A percentile compares a stretch with the other conserved stretches of the same genome.
Conservation (phyloP, 164 flowering plant species). For the Liriodendron chinense region DNA sequence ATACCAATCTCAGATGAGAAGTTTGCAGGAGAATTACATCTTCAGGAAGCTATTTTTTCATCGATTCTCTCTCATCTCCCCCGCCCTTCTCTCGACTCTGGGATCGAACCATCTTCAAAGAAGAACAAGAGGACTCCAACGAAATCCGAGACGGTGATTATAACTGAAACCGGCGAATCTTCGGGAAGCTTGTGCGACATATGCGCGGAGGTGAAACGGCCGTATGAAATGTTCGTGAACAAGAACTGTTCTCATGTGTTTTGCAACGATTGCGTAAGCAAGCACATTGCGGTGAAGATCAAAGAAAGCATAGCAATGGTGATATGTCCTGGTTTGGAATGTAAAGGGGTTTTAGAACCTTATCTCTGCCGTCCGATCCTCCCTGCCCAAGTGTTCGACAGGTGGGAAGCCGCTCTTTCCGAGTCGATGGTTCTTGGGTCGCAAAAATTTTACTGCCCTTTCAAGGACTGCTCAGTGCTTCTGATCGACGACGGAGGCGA, state of each 20-base stretch:
- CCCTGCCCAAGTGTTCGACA: slow-evolving; percentile 6
- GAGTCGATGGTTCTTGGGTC: slow-evolving; percentile 4
- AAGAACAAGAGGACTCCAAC: neutral
- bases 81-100: neutral
- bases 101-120: neutral
- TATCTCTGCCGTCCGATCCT: slow-evolving; percentile 12
- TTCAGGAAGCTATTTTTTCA: slow-evolving; percentile 37
- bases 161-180: neutral
- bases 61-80: slow-evolving; percentile 3
- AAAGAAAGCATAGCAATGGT: slow-evolving; percentile 10
- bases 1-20: slow-evolving; percentile 39
- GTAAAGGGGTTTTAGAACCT: slow-evolving; percentile 19
- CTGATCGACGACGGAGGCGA: slow-evolving; percentile 15
- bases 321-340: slow-evolving; percentile 20
- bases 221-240: slow-evolving; percentile 13
- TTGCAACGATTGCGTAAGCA: slow-evolving; percentile 20
- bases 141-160: neutral
- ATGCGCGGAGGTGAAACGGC: slow-evolving; percentile 20
- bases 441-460: slow-evolving; percentile 19
- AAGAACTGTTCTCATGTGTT: slow-evolving; percentile 18
- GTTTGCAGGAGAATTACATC: slow-evolving; percentile 33
- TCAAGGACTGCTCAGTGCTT: slow-evolving; percentile 15
- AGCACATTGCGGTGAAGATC: slow-evolving; percentile 15
- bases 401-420: slow-evolving; percentile 13
- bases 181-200: slow-evolving; percentile 20